Evolutionary conservation across 2,329 filamentous ascomycete genomes (phyloP).

Genomic region (Raffaelea deltoideospora): DNA sequence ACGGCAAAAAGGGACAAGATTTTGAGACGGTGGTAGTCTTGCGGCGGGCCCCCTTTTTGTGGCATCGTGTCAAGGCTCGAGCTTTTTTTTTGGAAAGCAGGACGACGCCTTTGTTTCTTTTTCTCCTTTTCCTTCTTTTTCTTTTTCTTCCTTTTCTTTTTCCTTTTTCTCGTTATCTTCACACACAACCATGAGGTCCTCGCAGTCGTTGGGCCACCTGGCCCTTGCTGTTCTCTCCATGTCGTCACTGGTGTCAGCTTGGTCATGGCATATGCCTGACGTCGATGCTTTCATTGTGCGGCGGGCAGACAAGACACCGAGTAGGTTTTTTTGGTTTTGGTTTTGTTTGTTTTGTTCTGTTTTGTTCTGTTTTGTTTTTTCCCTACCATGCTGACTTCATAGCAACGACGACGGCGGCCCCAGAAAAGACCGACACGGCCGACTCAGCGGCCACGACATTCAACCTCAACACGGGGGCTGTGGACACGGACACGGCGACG

Average conservation of each 20-base stretch:
- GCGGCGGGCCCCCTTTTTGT: too few species aligned
- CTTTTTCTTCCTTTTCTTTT: not conserved
- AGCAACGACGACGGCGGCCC: not conserved
- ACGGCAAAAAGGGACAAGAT: too few species aligned
- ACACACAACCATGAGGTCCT: slow-evolving; percentile 13
- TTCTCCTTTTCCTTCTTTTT: not conserved
- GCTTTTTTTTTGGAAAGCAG: not conserved
- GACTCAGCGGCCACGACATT: slow-evolving; percentile 13
- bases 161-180: not conserved
- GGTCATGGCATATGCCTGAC: slow-evolving; percentile 37
- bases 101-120: not conserved
- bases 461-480: slow-evolving; percentile 24
- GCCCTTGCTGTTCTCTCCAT: slow-evolving; percentile 37
- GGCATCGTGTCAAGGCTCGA: not conserved
- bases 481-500: slow-evolving; percentile 12
- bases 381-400: too few species aligned
- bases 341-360: too few species aligned
- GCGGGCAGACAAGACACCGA: slow-evolving; percentile 7
- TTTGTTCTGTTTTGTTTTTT: too few species aligned
- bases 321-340: too few species aligned
- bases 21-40: too few species aligned
- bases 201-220: slow-evolving; percentile 27
- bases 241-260: slow-evolving; percentile 30
- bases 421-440: slow-evolving; percentile 9
- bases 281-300: slow-evolving; percentile 37